These are phyloP conservation scores for Amanita phalloides DNA, from an alignment of 768 basidiomycete species.

Conservation along the genomic window DNA sequence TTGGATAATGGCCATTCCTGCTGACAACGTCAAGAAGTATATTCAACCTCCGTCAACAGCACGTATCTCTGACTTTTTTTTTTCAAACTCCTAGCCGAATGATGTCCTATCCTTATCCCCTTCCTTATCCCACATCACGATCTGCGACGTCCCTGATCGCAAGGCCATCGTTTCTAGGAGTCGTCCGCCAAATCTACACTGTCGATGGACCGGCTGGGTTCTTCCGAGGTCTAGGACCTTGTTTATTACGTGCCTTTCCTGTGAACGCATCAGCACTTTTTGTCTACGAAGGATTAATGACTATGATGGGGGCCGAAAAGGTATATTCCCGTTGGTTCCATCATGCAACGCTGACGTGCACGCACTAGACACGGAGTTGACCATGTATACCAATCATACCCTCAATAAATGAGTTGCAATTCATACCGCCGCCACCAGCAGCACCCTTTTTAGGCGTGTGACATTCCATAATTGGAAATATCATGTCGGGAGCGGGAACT, in stretches of 20 bases:
- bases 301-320: constrained; percentile 54
- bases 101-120: constrained; percentile 47
- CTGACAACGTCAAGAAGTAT: constrained; percentile 80
- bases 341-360: constrained; percentile 2
- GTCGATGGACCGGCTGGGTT: constrained; percentile 46
- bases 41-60: background rate
- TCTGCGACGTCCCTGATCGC: constrained; percentile 13
- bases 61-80: constrained; percentile 3
- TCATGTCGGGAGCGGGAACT: background rate
- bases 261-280: constrained; percentile 71
- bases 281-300: constrained; percentile 70
- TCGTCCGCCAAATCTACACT: constrained; percentile 41
- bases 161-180: constrained; percentile 36
- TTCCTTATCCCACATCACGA: constrained; percentile 25
- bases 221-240: constrained; percentile 58
- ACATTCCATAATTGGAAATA: constrained; percentile 16
- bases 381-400: background rate
- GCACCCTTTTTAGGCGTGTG: constrained; percentile 20
- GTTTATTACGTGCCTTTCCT: constrained; percentile 65
- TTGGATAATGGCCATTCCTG: constrained; percentile 62
- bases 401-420: background rate
- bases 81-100: constrained; percentile 35
- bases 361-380: constrained; percentile 7
- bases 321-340: constrained; percentile 25
- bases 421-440: background rate